Evolutionary conservation across 2,329 filamentous ascomycete genomes (phyloP), one percentile per base, ranked within the genome.

Genomic region (Aaosphaeria pasadenensis): DNA sequence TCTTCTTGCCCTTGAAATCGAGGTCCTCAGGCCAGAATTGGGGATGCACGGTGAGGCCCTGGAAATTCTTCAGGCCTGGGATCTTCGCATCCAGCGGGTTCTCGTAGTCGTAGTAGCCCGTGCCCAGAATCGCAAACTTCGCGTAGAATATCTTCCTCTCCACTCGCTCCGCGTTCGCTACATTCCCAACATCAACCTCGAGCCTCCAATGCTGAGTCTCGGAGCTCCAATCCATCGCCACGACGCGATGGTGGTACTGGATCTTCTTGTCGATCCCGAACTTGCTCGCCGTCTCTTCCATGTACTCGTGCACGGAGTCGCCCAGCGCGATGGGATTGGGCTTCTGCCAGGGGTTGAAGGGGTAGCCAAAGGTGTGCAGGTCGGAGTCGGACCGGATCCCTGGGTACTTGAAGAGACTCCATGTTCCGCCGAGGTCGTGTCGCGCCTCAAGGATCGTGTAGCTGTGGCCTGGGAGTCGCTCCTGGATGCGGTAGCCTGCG

Each of bases 341-440:
- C 46, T 80, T 71, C 7, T 71, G 71, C 87, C 87, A 91, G 0
- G 85, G 85, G 39, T 82, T 77, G 82, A 87, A 91, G 1, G 79
- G 69, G 57, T 90, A 90, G 13, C 76, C 76, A 48, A 77, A 76
- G 5, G 76, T 78, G 58, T 76, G 71, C 40, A 78, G 62, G 53
- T 78, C 76, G 0, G 73, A 75, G 50, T 77, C 75, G 13, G 74
- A 77, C 11, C 75, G 73, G 53, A 89, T 85, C 6, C 88, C 86
- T 0, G 87, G 88, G 57, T 90, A 92, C 38, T 78, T 81, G 73
- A 90, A 92, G 2, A 91, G 71, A 58, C 87, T 84, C 88, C 88
- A 91, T 0, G 88, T 92, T 1, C 89, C 88, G 1, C 88, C 88
- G 5, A 91, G 74, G 29, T 75, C 72, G 43, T 78, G 73, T 32